Evolutionary conservation across 73 alveolate species (phyloP).

Genomic region (Effrenium voratum): DNA sequence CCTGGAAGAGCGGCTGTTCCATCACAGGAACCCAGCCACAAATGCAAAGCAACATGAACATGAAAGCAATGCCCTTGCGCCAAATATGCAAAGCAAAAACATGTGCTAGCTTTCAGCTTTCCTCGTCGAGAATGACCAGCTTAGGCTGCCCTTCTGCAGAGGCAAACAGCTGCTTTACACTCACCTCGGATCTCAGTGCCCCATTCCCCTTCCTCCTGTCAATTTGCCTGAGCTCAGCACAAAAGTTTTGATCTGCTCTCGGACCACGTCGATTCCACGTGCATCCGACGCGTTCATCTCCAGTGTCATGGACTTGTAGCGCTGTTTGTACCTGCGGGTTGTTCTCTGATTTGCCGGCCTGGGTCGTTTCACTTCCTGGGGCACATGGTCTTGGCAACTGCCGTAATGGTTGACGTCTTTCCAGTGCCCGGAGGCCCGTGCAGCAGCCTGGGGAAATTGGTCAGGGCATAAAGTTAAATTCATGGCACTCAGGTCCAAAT

Average conservation of each 20-base stretch:
- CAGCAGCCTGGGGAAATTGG: too few relatives aligned
- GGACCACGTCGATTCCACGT: conserved; percentile 99
- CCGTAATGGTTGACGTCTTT: conserved; percentile 98
- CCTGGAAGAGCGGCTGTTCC: conserved; percentile 95
- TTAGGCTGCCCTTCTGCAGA: conserved; percentile 94
- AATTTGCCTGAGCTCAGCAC: conserved; percentile 95
- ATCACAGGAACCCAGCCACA: not conserved
- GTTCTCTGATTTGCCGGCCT: too few relatives aligned
- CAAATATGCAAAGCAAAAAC: too few relatives aligned
- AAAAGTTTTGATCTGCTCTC: conserved; percentile 99
- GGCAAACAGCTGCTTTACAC: conserved; percentile 90
- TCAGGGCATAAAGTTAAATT: too few relatives aligned
- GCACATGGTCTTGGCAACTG: conserved; percentile 95
- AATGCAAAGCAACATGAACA: not conserved
- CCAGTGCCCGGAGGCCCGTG: too few relatives aligned
- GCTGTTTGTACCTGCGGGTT: conserved; percentile 61
- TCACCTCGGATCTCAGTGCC: conserved; percentile 17
- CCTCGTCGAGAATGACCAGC: conserved; percentile 97
- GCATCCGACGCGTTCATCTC: conserved; percentile 99
- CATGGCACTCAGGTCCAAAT: too few relatives aligned
- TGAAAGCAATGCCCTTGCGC: too few relatives aligned
- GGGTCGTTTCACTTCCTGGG: not conserved
- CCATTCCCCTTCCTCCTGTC: too few relatives aligned
- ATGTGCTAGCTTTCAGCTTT: too few relatives aligned
- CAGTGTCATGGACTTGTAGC: conserved; percentile 98